phyloP scores from a whole-genome alignment of 2,329 filamentous ascomycete species.

The Myotisia sp. region DNA sequence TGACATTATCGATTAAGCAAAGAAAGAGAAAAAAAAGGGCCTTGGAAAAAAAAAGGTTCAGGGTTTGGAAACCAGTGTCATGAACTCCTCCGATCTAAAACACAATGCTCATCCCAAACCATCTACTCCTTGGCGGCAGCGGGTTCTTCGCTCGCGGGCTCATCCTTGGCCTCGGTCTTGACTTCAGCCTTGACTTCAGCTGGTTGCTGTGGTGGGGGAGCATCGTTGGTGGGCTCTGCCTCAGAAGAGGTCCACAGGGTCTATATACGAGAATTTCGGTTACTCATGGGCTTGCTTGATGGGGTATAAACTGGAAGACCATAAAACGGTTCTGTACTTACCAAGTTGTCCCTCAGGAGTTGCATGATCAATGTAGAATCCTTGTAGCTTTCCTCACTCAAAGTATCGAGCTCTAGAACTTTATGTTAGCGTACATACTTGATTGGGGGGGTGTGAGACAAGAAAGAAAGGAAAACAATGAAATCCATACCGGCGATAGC shows the following conservation, averaged over 20 bases:
- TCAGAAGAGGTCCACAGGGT: constrained; percentile 99
- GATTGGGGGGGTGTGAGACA: not conserved
- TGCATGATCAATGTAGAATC: constrained; percentile 98
- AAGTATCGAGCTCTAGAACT: constrained; percentile 72
- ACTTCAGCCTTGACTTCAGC: constrained; percentile 17
- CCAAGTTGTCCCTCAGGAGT: constrained; percentile 90
- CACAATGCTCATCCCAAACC: constrained; percentile 3
- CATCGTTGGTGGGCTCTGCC: constrained; percentile 61
- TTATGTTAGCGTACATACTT: constrained; percentile 1
- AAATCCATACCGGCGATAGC: constrained; percentile 61
- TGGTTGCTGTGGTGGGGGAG: constrained; percentile 19
- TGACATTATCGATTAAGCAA: constrained; percentile 8
- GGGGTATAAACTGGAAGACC: not conserved
- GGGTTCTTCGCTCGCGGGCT: constrained; percentile 31
- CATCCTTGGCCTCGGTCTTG: constrained; percentile 27
- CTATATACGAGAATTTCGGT: constrained; percentile 36
- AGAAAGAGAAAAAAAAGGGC: not conserved
- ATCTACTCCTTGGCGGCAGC: constrained; percentile 20
- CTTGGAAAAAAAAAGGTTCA: not conserved
- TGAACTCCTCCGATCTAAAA: constrained; percentile 7
- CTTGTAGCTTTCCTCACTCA: constrained; percentile 99
- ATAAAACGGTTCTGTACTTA: too few relatives aligned
- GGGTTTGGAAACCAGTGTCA: constrained; percentile 2
- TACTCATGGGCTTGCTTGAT: not conserved
- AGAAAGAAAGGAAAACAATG: not conserved